Conservation (phyloP, 2,329 filamentous ascomycete genomes). For the Fusarium sp. region DNA sequence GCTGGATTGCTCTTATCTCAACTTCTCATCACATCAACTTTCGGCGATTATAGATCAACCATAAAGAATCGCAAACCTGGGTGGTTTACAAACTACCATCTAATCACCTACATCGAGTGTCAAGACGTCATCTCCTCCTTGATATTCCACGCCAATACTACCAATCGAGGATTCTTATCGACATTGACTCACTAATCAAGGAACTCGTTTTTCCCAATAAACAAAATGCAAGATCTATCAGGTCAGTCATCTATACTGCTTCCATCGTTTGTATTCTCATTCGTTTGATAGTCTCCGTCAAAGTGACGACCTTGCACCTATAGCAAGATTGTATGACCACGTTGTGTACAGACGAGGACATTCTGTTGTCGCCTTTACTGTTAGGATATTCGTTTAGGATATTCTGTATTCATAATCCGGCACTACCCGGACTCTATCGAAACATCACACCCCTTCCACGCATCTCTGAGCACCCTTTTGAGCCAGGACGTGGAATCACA, state of each 20-base stretch:
- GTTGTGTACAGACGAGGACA: slow-evolving; percentile 12
- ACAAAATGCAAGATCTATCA: slow-evolving; percentile 39
- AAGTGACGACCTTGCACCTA: slow-evolving; percentile 22
- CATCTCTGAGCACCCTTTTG: background rate
- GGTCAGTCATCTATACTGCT: slow-evolving; percentile 14
- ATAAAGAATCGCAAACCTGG: background rate
- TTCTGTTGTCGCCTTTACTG: slow-evolving; percentile 5
- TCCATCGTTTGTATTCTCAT: slow-evolving; percentile 5
- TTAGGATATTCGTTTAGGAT: slow-evolving; percentile 14
- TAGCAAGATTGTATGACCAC: slow-evolving; percentile 11
- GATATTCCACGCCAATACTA: background rate
- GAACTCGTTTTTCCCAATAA: slow-evolving; percentile 3
- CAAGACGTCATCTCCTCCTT: background rate
- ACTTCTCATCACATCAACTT: slow-evolving; percentile 4
- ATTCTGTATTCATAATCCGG: slow-evolving; percentile 7
- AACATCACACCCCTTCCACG: background rate
- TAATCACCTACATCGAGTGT: background rate
- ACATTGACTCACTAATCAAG: background rate
- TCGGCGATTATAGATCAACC: background rate
- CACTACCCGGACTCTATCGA: slow-evolving; percentile 4
- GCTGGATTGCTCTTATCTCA: slow-evolving; percentile 31
- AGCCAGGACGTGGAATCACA: background rate
- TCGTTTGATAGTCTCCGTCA: slow-evolving; percentile 12
- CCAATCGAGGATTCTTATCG: background rate
- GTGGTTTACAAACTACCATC: background rate